Conservation (phyloP, 805 yeast genomes). For the Jamesozyma piceae region DNA sequence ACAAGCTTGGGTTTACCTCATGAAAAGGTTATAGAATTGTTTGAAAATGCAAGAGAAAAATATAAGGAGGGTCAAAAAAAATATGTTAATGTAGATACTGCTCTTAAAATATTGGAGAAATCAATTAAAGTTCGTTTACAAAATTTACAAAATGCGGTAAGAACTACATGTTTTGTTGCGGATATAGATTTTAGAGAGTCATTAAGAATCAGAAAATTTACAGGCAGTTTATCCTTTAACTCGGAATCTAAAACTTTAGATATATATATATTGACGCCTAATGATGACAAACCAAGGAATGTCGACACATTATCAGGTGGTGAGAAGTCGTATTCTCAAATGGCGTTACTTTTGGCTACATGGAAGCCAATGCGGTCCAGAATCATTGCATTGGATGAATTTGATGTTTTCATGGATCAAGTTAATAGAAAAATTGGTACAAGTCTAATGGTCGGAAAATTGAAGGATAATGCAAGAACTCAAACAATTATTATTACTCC, state of each 20-base stretch:
- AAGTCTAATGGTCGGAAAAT: slow-evolving; percentile 58
- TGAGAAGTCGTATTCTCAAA: slow-evolving; percentile 88
- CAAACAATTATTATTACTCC: slow-evolving; percentile 94
- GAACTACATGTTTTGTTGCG: slow-evolving; percentile 39
- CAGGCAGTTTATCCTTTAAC: slow-evolving; percentile 63
- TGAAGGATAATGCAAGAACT: slow-evolving; percentile 49
- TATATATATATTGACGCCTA: slow-evolving; percentile 53
- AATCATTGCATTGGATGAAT: slow-evolving; percentile 87
- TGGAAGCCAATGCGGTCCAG: slow-evolving; percentile 90
- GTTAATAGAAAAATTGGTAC: slow-evolving; percentile 78
- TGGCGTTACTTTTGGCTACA: slow-evolving; percentile 75
- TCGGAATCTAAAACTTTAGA: slow-evolving; percentile 41
- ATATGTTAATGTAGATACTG: slow-evolving; percentile 30
- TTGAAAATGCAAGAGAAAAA: slow-evolving; percentile 36
- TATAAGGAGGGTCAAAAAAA: slow-evolving; percentile 36
- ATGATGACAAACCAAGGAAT: slow-evolving; percentile 49
- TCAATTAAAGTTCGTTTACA: slow-evolving; percentile 38
- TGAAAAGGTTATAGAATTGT: slow-evolving; percentile 44
- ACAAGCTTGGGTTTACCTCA: slow-evolving; percentile 43
- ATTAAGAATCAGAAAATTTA: slow-evolving; percentile 57
- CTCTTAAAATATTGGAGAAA: slow-evolving; percentile 26
- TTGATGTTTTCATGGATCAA: slow-evolving; percentile 96
- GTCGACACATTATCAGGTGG: slow-evolving; percentile 92
- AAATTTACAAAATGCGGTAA: slow-evolving; percentile 34
- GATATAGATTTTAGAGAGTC: slow-evolving; percentile 51